These are phyloP conservation scores for Vicia villosa DNA, from an alignment of 306 rosid genomes.

Conservation along the genomic window DNA sequence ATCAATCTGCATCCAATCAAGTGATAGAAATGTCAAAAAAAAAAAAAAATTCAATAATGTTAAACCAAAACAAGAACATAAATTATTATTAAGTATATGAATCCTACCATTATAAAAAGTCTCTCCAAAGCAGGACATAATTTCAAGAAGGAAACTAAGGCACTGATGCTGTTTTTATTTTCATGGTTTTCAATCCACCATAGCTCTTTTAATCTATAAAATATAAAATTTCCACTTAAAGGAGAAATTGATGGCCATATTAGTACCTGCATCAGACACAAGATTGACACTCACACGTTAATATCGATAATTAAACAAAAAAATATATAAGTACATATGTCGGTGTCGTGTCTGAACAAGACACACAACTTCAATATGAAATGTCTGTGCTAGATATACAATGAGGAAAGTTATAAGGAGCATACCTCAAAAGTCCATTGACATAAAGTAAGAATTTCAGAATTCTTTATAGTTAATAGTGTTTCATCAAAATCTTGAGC, in stretches of 20 bases:
- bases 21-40: background rate
- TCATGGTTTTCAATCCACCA: constrained; percentile 64
- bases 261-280: constrained; percentile 43
- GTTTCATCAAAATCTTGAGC: constrained; percentile 60
- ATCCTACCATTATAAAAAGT: constrained; percentile 53
- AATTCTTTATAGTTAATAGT: constrained; percentile 70
- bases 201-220: constrained; percentile 65
- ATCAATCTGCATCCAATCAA: constrained; percentile 53
- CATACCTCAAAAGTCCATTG: constrained; percentile 79
- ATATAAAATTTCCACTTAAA: constrained; percentile 50
- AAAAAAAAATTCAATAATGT: constrained; percentile 24
- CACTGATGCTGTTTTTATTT: constrained; percentile 45
- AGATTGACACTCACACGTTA: too few relatives aligned
- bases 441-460: constrained; percentile 61
- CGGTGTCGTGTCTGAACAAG: background rate
- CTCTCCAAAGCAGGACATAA: constrained; percentile 70
- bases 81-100: background rate
- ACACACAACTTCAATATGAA: background rate
- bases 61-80: background rate
- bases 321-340: background rate
- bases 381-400: background rate
- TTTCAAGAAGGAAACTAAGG: constrained; percentile 57
- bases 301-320: background rate
- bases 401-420: background rate
- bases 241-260: constrained; percentile 70